phyloP scores from a whole-genome alignment of 2,329 filamentous ascomycete genomes.

The Penicillium palitans region DNA sequence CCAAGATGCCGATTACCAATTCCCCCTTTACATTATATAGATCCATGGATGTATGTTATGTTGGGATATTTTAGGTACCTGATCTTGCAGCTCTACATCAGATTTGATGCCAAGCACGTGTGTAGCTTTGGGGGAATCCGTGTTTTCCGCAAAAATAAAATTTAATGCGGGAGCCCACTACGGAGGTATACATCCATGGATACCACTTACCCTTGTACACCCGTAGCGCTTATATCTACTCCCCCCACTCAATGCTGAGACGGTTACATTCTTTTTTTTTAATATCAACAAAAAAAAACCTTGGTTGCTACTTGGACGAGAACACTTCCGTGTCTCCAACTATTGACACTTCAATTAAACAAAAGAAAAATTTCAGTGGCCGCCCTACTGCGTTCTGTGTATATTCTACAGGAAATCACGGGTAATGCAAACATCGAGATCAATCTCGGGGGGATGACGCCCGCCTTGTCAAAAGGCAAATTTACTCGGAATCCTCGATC shows the following conservation, averaged over 20 bases:
- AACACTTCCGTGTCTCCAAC: constrained; percentile 2
- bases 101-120: constrained; percentile 1
- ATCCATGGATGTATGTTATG: neutral
- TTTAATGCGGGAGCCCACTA: neutral
- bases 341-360: constrained; percentile 16
- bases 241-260: neutral
- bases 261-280: neutral
- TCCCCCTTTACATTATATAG: neutral
- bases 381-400: constrained; percentile 34
- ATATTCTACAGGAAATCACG: constrained; percentile 39
- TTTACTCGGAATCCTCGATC: constrained; percentile 38
- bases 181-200: neutral
- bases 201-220: neutral
- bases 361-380: constrained; percentile 31
- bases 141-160: neutral
- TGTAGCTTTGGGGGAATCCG: neutral
- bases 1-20: constrained; percentile 1
- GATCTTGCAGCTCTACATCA: neutral
- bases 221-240: neutral
- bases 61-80: neutral
- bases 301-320: neutral
- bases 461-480: constrained; percentile 14
- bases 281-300: no score
- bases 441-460: constrained; percentile 15
- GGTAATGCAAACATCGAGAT: constrained; percentile 31